These are phyloP conservation scores for Pythium aquatile DNA, from an alignment of 352 stramenopile genomes.

Conservation along the genomic window DNA sequence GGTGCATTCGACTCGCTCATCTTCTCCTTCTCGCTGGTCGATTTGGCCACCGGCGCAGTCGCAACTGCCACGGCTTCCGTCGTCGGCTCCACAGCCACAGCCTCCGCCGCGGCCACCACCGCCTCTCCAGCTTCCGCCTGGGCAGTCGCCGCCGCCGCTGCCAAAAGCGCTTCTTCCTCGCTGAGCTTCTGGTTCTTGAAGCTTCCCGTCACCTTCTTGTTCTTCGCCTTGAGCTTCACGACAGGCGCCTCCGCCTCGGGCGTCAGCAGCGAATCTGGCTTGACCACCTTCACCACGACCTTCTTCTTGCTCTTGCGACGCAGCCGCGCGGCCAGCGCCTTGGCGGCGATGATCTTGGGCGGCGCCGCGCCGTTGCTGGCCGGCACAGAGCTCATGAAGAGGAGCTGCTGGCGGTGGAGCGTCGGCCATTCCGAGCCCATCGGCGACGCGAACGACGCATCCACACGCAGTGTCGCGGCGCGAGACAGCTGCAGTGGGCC, in stretches of 20 bases:
- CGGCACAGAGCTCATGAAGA: conserved; percentile 5
- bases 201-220: conserved; percentile 12
- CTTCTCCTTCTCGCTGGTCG: conserved; percentile 17
- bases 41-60: not conserved
- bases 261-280: conserved; percentile 13
- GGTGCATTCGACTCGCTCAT: conserved; percentile 3
- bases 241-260: not conserved
- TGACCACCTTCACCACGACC: conserved; percentile 21
- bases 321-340: conserved; percentile 25
- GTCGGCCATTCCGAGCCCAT: not conserved
- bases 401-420: conserved; percentile 5
- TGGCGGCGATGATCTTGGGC: conserved; percentile 26
- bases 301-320: conserved; percentile 31
- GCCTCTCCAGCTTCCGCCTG: not conserved
- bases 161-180: conserved; percentile 16
- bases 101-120: not conserved
- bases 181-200: conserved; percentile 19
- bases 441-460: conserved; percentile 8
- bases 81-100: not conserved
- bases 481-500: not conserved
- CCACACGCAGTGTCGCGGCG: conserved; percentile 8
- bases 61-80: not conserved
- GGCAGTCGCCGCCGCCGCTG: not conserved
- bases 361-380: conserved; percentile 7
- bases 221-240: conserved; percentile 3